Evolutionary conservation across 2,329 filamentous ascomycete genomes (phyloP), one percentile per base, ranked within the genome.

Genomic region (Ilyonectria destructans): DNA sequence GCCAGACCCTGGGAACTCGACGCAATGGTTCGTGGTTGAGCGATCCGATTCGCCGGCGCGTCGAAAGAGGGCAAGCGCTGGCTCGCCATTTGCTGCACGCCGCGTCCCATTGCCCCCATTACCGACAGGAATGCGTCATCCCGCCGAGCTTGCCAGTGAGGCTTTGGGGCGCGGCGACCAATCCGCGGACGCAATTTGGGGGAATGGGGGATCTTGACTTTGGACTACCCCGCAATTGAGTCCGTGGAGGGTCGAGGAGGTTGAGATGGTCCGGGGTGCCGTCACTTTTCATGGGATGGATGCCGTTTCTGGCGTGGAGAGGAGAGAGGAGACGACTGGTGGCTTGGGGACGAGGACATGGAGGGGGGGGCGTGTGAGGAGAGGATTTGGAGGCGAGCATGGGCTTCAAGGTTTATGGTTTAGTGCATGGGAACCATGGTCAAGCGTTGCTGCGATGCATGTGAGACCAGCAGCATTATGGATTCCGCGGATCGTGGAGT

Each of bases 91-190:
- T 67, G 60, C 65, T 60, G 60, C 58, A 64, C 52, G 51, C 54
- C 21, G 65, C 31, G 58, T 55, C 45, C 51, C 62, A 74, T 74
- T 75, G 75, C 74, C 74, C 45, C 51, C 62, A 74, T 74, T 75
- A 75, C 74, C 74, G 74, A 71, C 74, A 75, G 72, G 54, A 69
- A 74, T 75, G 74, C 74, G 74, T 75, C 74, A 75, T 75, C 74
- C 74, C 74, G 74, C 62, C 35, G 63, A 61, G 52, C 58, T 67
- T 67, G 62, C 69, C 68, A 69, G 56, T 58, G 69, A 69, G 69
- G 69, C 65, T 65, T 65, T 46, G 58, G 31, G 49, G 55, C 15
- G 21, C 56, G 62, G 46, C 55, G 58, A 35, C 61, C 65, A 68
- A 67, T 63, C 29, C 55, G 26, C 17, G 40, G 17, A 33, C 62